A percentile compares a stretch with the other conserved stretches of the same genome.
phyloP scores from a whole-genome alignment of 768 basidiomycete genomes.

The Termitomyces sp. region DNA sequence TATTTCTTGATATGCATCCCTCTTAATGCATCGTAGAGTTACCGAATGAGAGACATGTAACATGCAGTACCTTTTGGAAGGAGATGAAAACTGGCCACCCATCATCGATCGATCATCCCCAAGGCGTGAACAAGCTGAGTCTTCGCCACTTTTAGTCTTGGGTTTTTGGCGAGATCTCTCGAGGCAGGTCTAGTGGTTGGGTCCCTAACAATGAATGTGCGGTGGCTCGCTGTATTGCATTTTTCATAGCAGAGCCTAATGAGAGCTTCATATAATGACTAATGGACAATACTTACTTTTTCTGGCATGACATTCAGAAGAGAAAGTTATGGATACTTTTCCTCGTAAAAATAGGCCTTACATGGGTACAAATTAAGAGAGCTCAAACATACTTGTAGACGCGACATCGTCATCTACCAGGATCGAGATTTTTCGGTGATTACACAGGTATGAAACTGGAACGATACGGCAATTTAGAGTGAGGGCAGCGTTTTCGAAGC shows the following conservation, averaged over 20 bases:
- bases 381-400: no score
- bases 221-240: constrained; percentile 43
- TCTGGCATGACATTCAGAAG: no score
- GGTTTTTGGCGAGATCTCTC: constrained; percentile 54
- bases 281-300: no score
- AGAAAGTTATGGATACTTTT: no score
- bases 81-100: constrained; percentile 73
- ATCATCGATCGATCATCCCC: constrained; percentile 46
- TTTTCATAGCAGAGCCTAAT: constrained; percentile 50
- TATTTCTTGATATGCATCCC: background rate
- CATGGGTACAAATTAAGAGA: no score
- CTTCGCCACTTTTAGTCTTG: constrained; percentile 47
- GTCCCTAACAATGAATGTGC: no score
- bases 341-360: constrained; percentile 21
- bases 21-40: background rate
- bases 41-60: background rate
- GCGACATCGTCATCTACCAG: background rate
- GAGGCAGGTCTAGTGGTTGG: constrained; percentile 34
- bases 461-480: background rate
- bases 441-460: no score
- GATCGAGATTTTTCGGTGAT: no score
- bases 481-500: no score
- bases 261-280: constrained; percentile 51
- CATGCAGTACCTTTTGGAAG: constrained; percentile 53
- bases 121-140: constrained; percentile 48